Evolutionary conservation across 345 rosid genomes (phyloP).

Genomic region (Limnanthes douglasii): DNA sequence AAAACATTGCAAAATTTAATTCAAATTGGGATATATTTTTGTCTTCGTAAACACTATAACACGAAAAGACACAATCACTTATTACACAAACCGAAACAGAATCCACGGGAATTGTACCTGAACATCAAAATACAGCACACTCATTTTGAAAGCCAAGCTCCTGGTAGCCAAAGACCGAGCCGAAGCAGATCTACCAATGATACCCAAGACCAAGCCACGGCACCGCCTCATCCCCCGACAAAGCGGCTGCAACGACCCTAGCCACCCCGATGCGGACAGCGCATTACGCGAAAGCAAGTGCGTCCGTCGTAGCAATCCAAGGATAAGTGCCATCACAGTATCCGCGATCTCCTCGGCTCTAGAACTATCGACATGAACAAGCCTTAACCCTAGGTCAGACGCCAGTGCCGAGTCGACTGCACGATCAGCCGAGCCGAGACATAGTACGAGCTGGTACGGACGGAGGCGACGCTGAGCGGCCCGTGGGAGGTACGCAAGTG

Average conservation of each 20-base stretch:
- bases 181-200: constrained; percentile 85
- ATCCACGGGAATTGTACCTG: no score
- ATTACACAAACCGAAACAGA: no score
- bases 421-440: constrained; percentile 94
- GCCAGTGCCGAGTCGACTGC: constrained; percentile 87
- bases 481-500: constrained; percentile 94
- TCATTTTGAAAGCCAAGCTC: constrained; percentile 96
- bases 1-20: no score
- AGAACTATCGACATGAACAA: constrained; percentile 81
- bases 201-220: constrained; percentile 88
- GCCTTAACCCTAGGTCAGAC: constrained; percentile 76
- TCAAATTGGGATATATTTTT: no score
- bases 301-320: constrained; percentile 86
- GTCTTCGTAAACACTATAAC: no score
- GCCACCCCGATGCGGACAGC: constrained; percentile 87
- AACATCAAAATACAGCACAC: constrained; percentile 86
- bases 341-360: constrained; percentile 98
- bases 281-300: constrained; percentile 82
- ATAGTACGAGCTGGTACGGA: constrained; percentile 84
- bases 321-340: constrained; percentile 91
- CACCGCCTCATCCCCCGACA: constrained; percentile 97
- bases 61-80: no score
- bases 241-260: constrained; percentile 88
- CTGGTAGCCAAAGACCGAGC: constrained; percentile 67
- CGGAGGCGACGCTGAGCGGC: constrained; percentile 98